Base-by-base conservation (phyloP, 495 filamentous ascomycete genomes). In the Elaphomyces granulatus region DNA sequence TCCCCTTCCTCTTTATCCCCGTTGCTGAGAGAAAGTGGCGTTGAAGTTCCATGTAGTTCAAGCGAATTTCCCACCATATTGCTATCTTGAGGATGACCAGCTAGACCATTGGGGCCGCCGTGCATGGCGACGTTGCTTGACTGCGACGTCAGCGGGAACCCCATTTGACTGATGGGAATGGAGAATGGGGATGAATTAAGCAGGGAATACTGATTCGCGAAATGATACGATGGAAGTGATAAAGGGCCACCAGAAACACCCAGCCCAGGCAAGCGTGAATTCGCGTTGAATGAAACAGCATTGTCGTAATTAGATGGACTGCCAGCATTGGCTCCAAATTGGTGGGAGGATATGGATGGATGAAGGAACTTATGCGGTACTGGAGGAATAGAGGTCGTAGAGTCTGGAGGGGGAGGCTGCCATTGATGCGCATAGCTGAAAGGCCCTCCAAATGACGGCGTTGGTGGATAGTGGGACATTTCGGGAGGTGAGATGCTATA, bases 1-100 rank as follows among this genome's bases (percentile, higher is more conserved):
- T 87, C 82, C 1, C 80, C 81, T 49, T 87, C 82, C 44, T 90
- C 82, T 21, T 71, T 65, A 38, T 58, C 54, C 34, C 54, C 34
- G 18, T 52, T 28, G 23, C 23, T 19, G n/a, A 48, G 35, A 20
- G 45, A 28, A 34, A 55, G 10, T 6, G 37, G 14, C 23, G 38
- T 37, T 16, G 14, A n/a, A 12, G 35, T 16, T 15, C 14, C 14
- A 15, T 18, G 23, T 6, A 12, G 23, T 12, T 28, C 23, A 28
- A 28, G 23, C 6, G 23, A 28, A 10, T 35, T 37, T 7, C 15
- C n/a, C 10, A 14, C 6, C 6, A 28, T 12, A 12, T 12, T 28
- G 6, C 23, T 12, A 6, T 6, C 6, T 6, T 28, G 23, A 28
- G 23, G 23, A 6, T 6, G 23, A 12, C 6, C 6, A 28, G 23